Evolutionary conservation across 164 flowering plant species (phyloP), one percentile per base, ranked within the genome.

Genomic region (Nymphaea thermarum): DNA sequence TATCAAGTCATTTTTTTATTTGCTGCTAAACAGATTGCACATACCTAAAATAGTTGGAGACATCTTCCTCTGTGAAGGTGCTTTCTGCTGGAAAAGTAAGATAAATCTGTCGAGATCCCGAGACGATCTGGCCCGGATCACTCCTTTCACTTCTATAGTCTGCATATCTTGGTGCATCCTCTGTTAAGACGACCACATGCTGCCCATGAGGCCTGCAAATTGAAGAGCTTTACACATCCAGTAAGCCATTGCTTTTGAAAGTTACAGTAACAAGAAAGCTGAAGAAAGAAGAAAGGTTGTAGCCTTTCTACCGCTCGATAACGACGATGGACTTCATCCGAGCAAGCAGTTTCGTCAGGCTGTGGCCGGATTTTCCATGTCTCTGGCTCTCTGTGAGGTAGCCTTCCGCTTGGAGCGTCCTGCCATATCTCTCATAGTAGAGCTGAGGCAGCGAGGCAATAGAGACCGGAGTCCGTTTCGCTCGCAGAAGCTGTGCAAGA

Each of bases 81-180:
- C 97, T 91, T 65, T 94, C 97, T n/a, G 96, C 89, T 3, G 96
- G 96, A 68, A 91, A 94, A 43, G 98, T 94, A 11, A 91, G 70
- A 75, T 91, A 94, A 65, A 94, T 89, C 76, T 94, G 98, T n/a
- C 89, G 78, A 3, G 97, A 89, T 3, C 90, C 88, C 66, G 84
- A 77, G 47, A 83, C 87, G 62, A 84, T 82, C 6, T 80, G 85
- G 68, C 96, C 90, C 5, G 82, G 91, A 42, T 84, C 91, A 68
- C 68, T 85, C 68, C 86, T 80, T 70, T 89, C 94, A 10, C 68
- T 71, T 67, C 83, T 74, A 69, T 71, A 70, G 3, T 89, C 89
- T 78, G 80, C 67, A 75, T 76, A 87, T 72, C 78, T 85, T 2
- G 80, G 70, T 43, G 85, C 88, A 77, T 94, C 95, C 80, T 93